Conservation (phyloP, 805 yeast genomes). For the Myxozyma kluyveri region DNA sequence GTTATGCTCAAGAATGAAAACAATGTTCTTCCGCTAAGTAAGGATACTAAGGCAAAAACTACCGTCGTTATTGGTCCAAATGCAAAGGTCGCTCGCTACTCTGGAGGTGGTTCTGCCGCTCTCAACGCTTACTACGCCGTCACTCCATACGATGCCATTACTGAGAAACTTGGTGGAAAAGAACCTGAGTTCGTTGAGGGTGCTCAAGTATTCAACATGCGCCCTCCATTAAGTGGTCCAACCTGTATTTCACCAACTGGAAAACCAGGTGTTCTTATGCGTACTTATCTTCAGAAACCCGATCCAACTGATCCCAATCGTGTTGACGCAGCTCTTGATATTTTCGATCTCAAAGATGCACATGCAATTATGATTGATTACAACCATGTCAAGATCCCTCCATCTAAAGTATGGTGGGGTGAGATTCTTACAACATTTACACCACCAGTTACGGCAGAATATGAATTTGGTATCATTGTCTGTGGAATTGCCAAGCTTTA, state of each 20-base stretch:
- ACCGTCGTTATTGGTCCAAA: conserved; percentile 57
- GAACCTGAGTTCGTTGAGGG: conserved; percentile 1
- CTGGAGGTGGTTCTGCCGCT: conserved; percentile 13
- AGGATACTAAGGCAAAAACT: conserved; percentile 40
- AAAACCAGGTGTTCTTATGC: not conserved
- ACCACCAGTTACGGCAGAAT: conserved; percentile 50
- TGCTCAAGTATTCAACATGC: not conserved
- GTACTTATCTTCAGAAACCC: not conserved
- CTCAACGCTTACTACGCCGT: conserved; percentile 8
- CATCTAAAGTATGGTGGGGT: conserved; percentile 40
- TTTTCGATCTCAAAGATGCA: not conserved
- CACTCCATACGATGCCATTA: conserved; percentile 13
- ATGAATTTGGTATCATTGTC: conserved; percentile 51
- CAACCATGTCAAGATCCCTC: not conserved
- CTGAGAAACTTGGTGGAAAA: conserved; percentile 1
- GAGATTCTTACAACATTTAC: conserved; percentile 46
- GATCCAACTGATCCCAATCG: not conserved
- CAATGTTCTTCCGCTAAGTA: conserved; percentile 48
- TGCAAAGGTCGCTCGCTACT: conserved; percentile 9
- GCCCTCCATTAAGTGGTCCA: conserved; percentile 9
- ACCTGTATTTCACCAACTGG: not conserved
- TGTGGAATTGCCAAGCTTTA: conserved; percentile 56
- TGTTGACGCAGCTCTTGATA: not conserved
- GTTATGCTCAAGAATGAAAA: conserved; percentile 57
- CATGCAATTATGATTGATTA: conserved; percentile 5